These are phyloP conservation scores for Neofusicoccum laricinum DNA, from an alignment of 2,329 filamentous ascomycete genomes.

Conservation along the genomic window DNA sequence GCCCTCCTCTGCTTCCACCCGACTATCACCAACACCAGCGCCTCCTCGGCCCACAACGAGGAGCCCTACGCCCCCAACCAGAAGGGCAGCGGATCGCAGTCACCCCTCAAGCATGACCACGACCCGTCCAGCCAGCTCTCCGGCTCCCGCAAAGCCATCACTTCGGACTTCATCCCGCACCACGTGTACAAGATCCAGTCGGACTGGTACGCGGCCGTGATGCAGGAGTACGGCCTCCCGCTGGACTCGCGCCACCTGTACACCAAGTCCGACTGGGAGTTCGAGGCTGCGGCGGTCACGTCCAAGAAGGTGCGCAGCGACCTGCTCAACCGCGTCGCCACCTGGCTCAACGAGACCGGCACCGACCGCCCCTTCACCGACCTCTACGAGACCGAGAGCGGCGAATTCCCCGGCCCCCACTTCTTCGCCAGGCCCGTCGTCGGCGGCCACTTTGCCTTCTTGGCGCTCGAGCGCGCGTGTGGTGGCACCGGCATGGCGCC, in stretches of 20 bases:
- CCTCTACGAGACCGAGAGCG: conserved; percentile 78
- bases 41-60: conserved; percentile 16
- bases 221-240: conserved; percentile 78
- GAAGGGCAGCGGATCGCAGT: conserved; percentile 5
- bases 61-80: conserved; percentile 26
- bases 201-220: conserved; percentile 74
- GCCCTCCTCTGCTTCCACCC: conserved; percentile 77
- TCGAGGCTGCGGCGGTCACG: conserved; percentile 79
- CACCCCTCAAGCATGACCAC: conserved; percentile 20
- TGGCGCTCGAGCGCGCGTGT: conserved; percentile 76
- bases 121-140: conserved; percentile 57
- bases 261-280: conserved; percentile 88
- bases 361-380: conserved; percentile 77
- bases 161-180: conserved; percentile 65
- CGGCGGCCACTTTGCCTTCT: conserved; percentile 80
- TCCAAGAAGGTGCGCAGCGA: conserved; percentile 64
- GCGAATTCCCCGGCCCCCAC: conserved; percentile 68
- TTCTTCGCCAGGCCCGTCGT: conserved; percentile 84
- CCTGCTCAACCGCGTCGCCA: conserved; percentile 71
- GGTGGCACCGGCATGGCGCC: conserved; percentile 47
- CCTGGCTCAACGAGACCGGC: conserved; percentile 79
- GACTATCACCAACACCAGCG: conserved; percentile 39
- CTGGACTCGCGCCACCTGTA: conserved; percentile 80
- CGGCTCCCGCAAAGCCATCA: conserved; percentile 27
- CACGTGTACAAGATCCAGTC: conserved; percentile 76